Evolutionary conservation across 805 yeast species (phyloP), one percentile per base, ranked within the genome.

Genomic region (Maudiozyma pseudohumilis): DNA sequence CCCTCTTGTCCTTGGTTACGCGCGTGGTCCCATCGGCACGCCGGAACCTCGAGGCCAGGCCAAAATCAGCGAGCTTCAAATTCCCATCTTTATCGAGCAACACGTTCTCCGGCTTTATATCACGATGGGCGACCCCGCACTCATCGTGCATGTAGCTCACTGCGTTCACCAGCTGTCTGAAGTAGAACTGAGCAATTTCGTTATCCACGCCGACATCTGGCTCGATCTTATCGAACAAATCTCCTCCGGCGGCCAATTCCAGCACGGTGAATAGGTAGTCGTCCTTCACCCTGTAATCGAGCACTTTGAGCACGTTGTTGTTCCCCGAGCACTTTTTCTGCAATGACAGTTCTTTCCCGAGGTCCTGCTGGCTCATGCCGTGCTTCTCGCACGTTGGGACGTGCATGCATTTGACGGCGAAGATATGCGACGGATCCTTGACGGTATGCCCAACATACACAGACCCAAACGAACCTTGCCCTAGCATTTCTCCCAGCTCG

Each of bases 221-320:
- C 52, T 80, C 86, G 42, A 81, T 80, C 55, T 80, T 81, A 49
- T 80, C 88, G 53, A 81, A 81, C 16, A 81, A 53, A 56, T 81
- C 92, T 12, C 92, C 92, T 41, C 84, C 83, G 19, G 69, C 68
- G 1, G 86, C 85, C 40, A 76, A 60, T 48, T 81, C 88, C 68
- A 81, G 61, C 3, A 73, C 73, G 26, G 74, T 59, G 73, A 80
- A 81, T 16, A 17, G 10, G 10, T 11, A 24, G 32, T 67, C 68
- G 1, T 56, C 52, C 41, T 75, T 72, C 3, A 72, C 67, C 5
- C 76, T 77, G 43, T 73, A 70, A 47, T 70, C 75, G 17, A 68
- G 56, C 34, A 78, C 61, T 40, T 65, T 66, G 28, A 80, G 69
- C 11, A 81, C 68, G 49, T 81, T 80, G 13, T 70, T 74, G 52